Evolutionary conservation across 2,329 filamentous ascomycete species (phyloP), one percentile per base, ranked within the genome.

Genomic region (Podosphaera fusca): DNA sequence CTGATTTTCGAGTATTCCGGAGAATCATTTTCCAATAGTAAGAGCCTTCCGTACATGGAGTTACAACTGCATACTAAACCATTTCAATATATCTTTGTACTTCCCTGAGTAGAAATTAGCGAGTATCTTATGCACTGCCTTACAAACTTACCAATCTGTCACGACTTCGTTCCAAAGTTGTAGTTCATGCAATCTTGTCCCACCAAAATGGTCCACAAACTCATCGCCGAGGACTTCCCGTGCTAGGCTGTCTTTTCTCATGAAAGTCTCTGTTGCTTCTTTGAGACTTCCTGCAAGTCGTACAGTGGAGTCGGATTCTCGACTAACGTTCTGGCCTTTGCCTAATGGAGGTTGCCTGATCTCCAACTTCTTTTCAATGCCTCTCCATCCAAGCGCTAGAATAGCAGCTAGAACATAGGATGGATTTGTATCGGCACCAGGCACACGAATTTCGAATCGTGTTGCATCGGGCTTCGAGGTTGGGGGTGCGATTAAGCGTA

Each of bases 171-270:
- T 89, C 84, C 86, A 98, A 29, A 95, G 71, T 60, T 85, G 74
- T 58, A 92, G 77, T 71, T 98, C 92, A 70, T 98, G 89, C 69
- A 94, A 84, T 61, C 92, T 78, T 21, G 90, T 95, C 14, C 92
- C 92, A 10, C 83, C 87, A 72, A 83, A 98, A 69, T 96, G 92
- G 14, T 96, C 89, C 2, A 98, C 92, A 70, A 98, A 98, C 7
- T 84, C 85, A 68, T 96, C 85, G 0, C 92, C 92, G 69, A 98
- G 86, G 0, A 95, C 85, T 67, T 96, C 86, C 58, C 92, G 77
- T n/a, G 92, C 92, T 14, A 96, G 75, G 68, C 90, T 96, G 1
- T 78, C 86, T 64, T 81, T 78, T 35, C 79, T 73, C 72, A 78
- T 83, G 66, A 98, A 95, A 53, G 78, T 76, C 53, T 78, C 79